Conservation (phyloP, 2,329 filamentous ascomycete species). For the Fusarium clavum region DNA sequence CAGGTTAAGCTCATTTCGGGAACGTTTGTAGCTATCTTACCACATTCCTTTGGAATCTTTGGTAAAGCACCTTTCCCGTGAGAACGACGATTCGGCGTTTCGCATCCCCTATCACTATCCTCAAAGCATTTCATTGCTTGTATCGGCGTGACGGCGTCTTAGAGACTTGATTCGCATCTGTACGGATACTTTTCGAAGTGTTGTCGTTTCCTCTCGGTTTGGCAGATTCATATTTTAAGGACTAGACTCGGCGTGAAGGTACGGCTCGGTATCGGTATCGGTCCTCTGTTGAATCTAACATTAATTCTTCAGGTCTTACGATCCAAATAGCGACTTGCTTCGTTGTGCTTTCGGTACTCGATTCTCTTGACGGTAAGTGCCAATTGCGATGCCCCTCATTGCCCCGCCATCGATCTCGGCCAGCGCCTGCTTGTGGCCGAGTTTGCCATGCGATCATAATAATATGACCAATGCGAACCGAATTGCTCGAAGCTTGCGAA, state of each 20-base stretch:
- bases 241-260: slow-evolving; percentile 48
- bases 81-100: slow-evolving; percentile 47
- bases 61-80: slow-evolving; percentile 51
- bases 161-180: slow-evolving; percentile 52
- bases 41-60: slow-evolving; percentile 56
- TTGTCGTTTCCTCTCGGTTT: slow-evolving; percentile 50
- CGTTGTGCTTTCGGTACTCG: slow-evolving; percentile 43
- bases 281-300: slow-evolving; percentile 15
- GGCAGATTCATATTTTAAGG: slow-evolving; percentile 46
- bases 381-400: not conserved
- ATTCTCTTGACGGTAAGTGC: slow-evolving; percentile 41
- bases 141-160: slow-evolving; percentile 57
- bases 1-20: slow-evolving; percentile 57
- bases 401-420: not conserved
- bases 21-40: slow-evolving; percentile 54
- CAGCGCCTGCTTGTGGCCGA: not conserved
- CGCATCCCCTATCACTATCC: slow-evolving; percentile 41
- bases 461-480: not conserved
- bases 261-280: not conserved
- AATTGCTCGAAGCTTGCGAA: not conserved
- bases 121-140: slow-evolving; percentile 51
- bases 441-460: not conserved
- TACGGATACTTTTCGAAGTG: slow-evolving; percentile 54
- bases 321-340: slow-evolving; percentile 45
- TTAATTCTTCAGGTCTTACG: slow-evolving; percentile 35